Percentiles rank a stretch among this genome's conserved stretches.
These are phyloP conservation scores for Metahyphopichia silvanorum DNA, from an alignment of 805 yeast species.

Conservation along the genomic window DNA sequence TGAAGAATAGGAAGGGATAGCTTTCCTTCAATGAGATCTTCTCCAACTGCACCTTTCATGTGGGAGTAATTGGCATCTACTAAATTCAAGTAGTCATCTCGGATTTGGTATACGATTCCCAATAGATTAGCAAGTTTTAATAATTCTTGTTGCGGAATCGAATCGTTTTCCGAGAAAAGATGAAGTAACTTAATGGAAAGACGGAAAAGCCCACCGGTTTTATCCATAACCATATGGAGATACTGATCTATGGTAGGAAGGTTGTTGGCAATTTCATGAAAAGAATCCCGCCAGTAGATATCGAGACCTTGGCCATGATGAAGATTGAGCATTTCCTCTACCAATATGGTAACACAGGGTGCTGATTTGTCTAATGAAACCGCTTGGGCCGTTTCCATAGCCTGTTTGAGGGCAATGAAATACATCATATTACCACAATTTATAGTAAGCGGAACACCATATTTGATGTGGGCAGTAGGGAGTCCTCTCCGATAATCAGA, in stretches of 20 bases:
- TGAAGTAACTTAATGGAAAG: slow-evolving; percentile 67
- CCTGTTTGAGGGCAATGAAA: slow-evolving; percentile 61
- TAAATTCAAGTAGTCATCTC: slow-evolving; percentile 80
- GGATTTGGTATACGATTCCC: slow-evolving; percentile 82
- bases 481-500: slow-evolving; percentile 70
- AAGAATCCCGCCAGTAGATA: slow-evolving; percentile 76
- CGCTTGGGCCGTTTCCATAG: slow-evolving; percentile 13
- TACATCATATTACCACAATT: slow-evolving; percentile 83
- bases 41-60: slow-evolving; percentile 70
- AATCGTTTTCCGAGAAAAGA: slow-evolving; percentile 8
- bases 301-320: slow-evolving; percentile 92
- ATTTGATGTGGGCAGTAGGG: slow-evolving; percentile 75
- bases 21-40: slow-evolving; percentile 88
- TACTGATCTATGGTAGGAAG: slow-evolving; percentile 46
- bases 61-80: slow-evolving; percentile 46
- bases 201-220: slow-evolving; percentile 84
- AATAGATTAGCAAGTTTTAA: slow-evolving; percentile 65
- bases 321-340: slow-evolving; percentile 73
- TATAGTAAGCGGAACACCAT: slow-evolving; percentile 76
- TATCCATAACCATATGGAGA: slow-evolving; percentile 76
- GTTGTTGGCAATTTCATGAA: slow-evolving; percentile 6
- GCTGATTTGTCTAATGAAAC: slow-evolving; percentile 13
- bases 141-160: slow-evolving; percentile 5
- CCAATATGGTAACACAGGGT: slow-evolving; percentile 41
- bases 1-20: slow-evolving; percentile 84